A percentile compares a stretch with the other conserved stretches of the same genome.
phyloP scores from a whole-genome alignment of 2,329 filamentous ascomycete species.

The Talaromyces albobiverticillius region DNA sequence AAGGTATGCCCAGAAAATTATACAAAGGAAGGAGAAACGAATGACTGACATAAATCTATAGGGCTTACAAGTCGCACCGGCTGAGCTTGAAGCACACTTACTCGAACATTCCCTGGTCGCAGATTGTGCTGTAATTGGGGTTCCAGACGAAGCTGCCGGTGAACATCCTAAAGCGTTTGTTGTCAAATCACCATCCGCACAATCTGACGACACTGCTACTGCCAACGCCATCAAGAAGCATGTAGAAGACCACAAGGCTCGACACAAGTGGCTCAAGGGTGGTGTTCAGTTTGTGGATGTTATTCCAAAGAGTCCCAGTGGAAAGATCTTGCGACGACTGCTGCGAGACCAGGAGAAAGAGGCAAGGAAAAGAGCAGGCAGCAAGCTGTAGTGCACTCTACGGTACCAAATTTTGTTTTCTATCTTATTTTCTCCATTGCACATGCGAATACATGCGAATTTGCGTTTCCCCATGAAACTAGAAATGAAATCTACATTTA shows the following conservation, averaged over 20 bases:
- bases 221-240: slow-evolving; percentile 54
- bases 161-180: slow-evolving; percentile 64
- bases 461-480: too few relatives aligned
- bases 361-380: slow-evolving; percentile 59
- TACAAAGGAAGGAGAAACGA: not conserved
- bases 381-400: slow-evolving; percentile 60
- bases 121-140: slow-evolving; percentile 74
- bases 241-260: slow-evolving; percentile 60
- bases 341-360: slow-evolving; percentile 73
- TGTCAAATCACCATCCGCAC: slow-evolving; percentile 55
- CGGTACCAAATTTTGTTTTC: not conserved
- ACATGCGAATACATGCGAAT: too few relatives aligned
- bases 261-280: slow-evolving; percentile 61
- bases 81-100: slow-evolving; percentile 77
- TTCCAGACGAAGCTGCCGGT: slow-evolving; percentile 62
- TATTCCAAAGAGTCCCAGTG: slow-evolving; percentile 61
- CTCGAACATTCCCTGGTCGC: slow-evolving; percentile 71
- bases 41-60: slow-evolving; percentile 30
- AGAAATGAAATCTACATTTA: not conserved
- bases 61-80: slow-evolving; percentile 79
- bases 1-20: slow-evolving; percentile 50
- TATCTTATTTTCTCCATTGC: too few relatives aligned
- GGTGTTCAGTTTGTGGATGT: slow-evolving; percentile 57
- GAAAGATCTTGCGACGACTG: slow-evolving; percentile 62
- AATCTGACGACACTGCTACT: slow-evolving; percentile 51